phyloP scores from a whole-genome alignment of 2,329 filamentous ascomycete species.

The Blastomyces gilchristii region DNA sequence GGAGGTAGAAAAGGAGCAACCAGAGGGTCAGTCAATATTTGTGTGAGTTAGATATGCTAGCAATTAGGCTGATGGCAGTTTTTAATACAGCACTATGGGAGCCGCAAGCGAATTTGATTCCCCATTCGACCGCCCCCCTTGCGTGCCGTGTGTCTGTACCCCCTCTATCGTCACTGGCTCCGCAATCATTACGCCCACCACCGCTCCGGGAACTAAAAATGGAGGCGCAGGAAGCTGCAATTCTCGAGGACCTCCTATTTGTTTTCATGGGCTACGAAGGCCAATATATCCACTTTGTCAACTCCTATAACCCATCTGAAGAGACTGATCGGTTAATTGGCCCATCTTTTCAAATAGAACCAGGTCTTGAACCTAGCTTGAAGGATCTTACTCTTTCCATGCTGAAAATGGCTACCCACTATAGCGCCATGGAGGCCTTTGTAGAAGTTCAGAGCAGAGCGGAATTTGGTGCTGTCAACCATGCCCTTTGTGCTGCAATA shows the following conservation, averaged over 20 bases:
- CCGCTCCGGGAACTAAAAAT: constrained; percentile 61
- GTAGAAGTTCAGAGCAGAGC: constrained; percentile 88
- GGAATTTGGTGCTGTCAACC: constrained; percentile 88
- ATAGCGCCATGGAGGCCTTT: constrained; percentile 81
- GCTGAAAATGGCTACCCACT: constrained; percentile 89
- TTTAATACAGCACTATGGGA: constrained; percentile 51
- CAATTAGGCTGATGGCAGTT: constrained; percentile 11
- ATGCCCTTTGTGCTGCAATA: constrained; percentile 91
- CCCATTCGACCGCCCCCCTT: constrained; percentile 60
- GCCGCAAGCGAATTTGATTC: constrained; percentile 65
- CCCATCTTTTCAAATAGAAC: constrained; percentile 65
- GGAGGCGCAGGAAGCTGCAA: constrained; percentile 72
- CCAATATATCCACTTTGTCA: constrained; percentile 84
- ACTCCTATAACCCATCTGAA: constrained; percentile 68
- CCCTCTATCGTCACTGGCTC: constrained; percentile 55
- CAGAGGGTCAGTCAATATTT: constrained; percentile 22
- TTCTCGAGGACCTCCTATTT: constrained; percentile 83
- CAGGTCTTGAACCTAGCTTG: constrained; percentile 81
- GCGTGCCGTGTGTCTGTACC: constrained; percentile 56
- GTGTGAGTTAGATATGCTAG: constrained; percentile 9
- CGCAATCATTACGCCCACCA: constrained; percentile 55
- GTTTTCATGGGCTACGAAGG: constrained; percentile 98
- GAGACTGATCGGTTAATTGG: constrained; percentile 82
- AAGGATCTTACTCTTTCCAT: constrained; percentile 79
- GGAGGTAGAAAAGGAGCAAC: constrained; percentile 24